Evolutionary conservation across 441 rosid species (phyloP), one percentile per base, ranked within the genome.

Genomic region (Adansonia madagascariensis): DNA sequence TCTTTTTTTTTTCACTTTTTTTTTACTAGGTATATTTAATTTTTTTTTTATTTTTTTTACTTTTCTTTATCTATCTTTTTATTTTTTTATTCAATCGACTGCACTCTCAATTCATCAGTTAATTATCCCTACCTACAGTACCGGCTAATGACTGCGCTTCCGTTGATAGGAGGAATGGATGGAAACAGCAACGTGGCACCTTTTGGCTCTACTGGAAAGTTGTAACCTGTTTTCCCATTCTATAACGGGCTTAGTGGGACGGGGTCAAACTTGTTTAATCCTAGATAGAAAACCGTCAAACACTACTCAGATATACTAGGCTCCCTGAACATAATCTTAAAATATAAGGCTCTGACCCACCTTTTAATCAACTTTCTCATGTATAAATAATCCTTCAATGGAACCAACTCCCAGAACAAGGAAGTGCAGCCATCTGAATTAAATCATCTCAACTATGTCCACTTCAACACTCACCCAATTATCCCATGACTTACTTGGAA

Each of bases 301-400:
- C 2, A 52, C 7, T 46, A 66, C n/a, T 68, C 39, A 20, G 17
- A 68, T 20, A 20, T 68, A 20, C 39, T 27, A 27, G 31, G 31
- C 31, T 27, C 31, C 31, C 31, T 27, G 31, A 27, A 9, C 35
- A 8, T 35, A 35, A 63, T 63, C 55, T 44, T 44, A 46, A 9
- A 18, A 55, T 5, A 44, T 10, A 46, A 27, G 18, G 39, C 52
- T 67, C 10, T 22, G 27, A 12, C 72, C 47, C 75, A 39, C 64
- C 64, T 72, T 73, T 72, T 52, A 9, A 18, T 41, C 22, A 46
- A 27, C 20, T 68, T 68, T 69, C 14, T n/a, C 73, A 49, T 69
- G 12, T 73, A 22, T 73, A 73, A 57, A 57, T 39, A 73, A 10
- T 18, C 17, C 56, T 49, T 22, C 59, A 22, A 22, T 22, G 39